Base-by-base conservation (phyloP, 2,329 filamentous ascomycete genomes). In the Neonectria hederae region DNA sequence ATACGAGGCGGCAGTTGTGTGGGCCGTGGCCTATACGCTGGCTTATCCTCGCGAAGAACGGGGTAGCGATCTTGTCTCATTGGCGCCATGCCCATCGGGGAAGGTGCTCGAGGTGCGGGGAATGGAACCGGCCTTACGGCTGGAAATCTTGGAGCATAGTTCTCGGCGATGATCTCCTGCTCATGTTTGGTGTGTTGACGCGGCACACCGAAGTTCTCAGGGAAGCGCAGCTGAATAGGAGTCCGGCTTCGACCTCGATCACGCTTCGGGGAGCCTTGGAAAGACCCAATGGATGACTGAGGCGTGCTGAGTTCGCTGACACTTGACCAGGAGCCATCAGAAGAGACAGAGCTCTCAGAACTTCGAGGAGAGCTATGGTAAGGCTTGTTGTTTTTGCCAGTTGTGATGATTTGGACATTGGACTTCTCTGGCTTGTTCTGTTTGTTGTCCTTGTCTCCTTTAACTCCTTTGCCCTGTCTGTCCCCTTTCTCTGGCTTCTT, bases 321-420 rank as follows among this genome's bases (percentile, higher is more conserved):
- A 4, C 61, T 53, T 5, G 63, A 61, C 32, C 21, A 63, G 9
- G 32, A 35, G 19, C 43, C 57, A 3, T 40, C 59, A 5, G 65
- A 66, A 17, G 58, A 43, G 28, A 49, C 45, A 17, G 69, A 74
- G 28, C 66, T 70, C 8, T 61, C 30, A 32, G 73, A 72, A 19
- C 65, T 62, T 22, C 35, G 62, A 38, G 52, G 32, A 5, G 54
- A 60, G n/a, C 53, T 28, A 6, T 59, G 14, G 17, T 53, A 17
- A 22, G 28, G 6, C n/a, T 55, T 54, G 22, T 5, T 32, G 14
- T 26, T 51, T 13, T 56, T 56, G 35, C 14, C 51, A 43, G 19
- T 19, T 8, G 48, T 19, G 14, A 53, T 40, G 22, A 59, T 22
- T 26, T 40, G 30, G 24, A 32, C 14, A n/a, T 35, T 46, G 6